Base-by-base conservation (phyloP, 805 yeast genomes). In the Lipomyces kockii region DNA sequence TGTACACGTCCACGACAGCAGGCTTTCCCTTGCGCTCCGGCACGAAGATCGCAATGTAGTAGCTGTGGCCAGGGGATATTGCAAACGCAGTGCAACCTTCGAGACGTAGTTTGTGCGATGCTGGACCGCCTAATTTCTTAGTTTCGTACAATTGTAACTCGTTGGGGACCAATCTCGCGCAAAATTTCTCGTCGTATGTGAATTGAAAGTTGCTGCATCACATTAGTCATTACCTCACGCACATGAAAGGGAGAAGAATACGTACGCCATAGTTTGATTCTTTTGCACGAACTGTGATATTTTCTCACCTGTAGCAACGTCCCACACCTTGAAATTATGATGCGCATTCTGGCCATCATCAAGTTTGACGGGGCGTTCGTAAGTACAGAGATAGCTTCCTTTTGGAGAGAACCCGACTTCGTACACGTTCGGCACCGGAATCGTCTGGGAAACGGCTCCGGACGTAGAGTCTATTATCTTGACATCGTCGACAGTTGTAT, bases 11-110 rank as follows among this genome's bases (percentile, higher is more conserved):
- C 65, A 95, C 93, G 72, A 83, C 85, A 20, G 98, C 97, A 2
- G 98, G 99, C 76, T 89, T 90, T 68, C 97, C 97, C 65, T 84
- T 81, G 73, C 86, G 85, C 76, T 92, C 97, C 9, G 97, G 97
- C 37, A 91, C 85, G 77, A 96, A 95, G 34, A 95, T 88, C 32
- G 97, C 97, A 73, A 95, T 85, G 5, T 95, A 86, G 62, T 97
- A 95, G 76, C 90, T 91, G 76, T 87, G 87, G 58, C 98, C 98
- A 1, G 97, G 97, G 35, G 96, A 89, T 63, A 88, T 81, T 75
- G 84, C 84, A 80, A 89, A 91, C 74, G 85, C 86, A 69, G 84
- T 80, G 52, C 87, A 80, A 75, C 85, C 78, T 67, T 83, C 86
- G 68, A 83, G 78, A 75, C 81, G 82, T 71, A 89, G 85, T 71